phyloP scores from a whole-genome alignment of 495 filamentous ascomycete genomes.

The Aspergillus ellipticus region DNA sequence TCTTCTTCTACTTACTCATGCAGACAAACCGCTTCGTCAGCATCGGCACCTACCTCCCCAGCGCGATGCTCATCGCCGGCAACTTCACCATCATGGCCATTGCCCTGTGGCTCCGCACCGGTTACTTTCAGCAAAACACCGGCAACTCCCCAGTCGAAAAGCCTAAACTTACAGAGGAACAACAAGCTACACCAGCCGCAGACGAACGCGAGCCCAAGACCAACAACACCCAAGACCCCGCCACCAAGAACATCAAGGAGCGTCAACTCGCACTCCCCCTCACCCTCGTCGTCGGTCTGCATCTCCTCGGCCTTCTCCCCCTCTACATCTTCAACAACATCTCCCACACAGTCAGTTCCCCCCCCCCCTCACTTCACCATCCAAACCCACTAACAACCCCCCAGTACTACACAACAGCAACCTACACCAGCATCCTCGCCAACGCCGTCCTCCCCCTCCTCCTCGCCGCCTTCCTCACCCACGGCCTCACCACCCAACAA shows the following conservation, averaged over 20 bases:
- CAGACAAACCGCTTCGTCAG: conserved; percentile 88
- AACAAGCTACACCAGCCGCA: conserved; percentile 15
- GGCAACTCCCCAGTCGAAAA: conserved; percentile 23
- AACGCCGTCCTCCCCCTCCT: conserved; percentile 54
- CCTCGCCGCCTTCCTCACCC: conserved; percentile 50
- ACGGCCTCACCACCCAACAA: conserved; percentile 55
- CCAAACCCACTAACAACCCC: conserved; percentile 20
- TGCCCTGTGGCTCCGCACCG: conserved; percentile 84
- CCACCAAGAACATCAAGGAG: conserved; percentile 46
- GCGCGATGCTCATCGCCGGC: conserved; percentile 89
- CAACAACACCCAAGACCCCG: conserved; percentile 13
- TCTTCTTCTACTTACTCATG: conserved; percentile 98
- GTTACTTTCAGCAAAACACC: conserved; percentile 31
- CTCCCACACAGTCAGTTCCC: conserved; percentile 55
- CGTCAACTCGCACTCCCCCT: conserved; percentile 76
- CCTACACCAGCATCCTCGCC: conserved; percentile 54
- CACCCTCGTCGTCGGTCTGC: conserved; percentile 62
- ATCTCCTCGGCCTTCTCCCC: conserved; percentile 77
- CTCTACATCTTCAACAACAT: conserved; percentile 84
- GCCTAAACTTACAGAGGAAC: conserved; percentile 17
- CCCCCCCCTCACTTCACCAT: not conserved
- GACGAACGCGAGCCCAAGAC: conserved; percentile 14
- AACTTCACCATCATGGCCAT: conserved; percentile 97
- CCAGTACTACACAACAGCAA: conserved; percentile 52
- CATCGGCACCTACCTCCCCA: conserved; percentile 95